These are phyloP conservation scores for Candida golubevii DNA, from an alignment of 805 yeast genomes.

Conservation along the genomic window DNA sequence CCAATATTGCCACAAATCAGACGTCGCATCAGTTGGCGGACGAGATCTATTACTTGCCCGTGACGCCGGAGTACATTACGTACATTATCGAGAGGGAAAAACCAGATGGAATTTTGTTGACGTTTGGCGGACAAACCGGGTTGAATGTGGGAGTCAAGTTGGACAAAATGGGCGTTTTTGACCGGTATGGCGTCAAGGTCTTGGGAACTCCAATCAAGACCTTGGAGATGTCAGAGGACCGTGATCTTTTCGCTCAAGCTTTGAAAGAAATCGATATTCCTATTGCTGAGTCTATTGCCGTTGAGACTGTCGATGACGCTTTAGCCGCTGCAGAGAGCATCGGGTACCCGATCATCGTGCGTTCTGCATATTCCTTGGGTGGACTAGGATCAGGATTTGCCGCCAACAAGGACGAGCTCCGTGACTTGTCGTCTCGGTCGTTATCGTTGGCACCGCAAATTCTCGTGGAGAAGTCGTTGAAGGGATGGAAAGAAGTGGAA, in stretches of 20 bases:
- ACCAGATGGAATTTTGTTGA: slow-evolving; percentile 92
- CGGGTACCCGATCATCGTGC: slow-evolving; percentile 94
- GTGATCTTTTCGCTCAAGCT: slow-evolving; percentile 94
- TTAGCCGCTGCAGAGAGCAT: slow-evolving; percentile 80
- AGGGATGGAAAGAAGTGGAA: slow-evolving; percentile 99
- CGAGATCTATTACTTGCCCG: slow-evolving; percentile 92
- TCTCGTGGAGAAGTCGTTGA: slow-evolving; percentile 90
- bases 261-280: slow-evolving; percentile 93
- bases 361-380: slow-evolving; percentile 96
- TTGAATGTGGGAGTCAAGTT: slow-evolving; percentile 93
- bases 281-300: slow-evolving; percentile 95
- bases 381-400: slow-evolving; percentile 99
- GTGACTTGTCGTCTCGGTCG: slow-evolving; percentile 84
- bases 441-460: slow-evolving; percentile 91
- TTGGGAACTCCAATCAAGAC: slow-evolving; percentile 97
- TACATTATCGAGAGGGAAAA: slow-evolving; percentile 93
- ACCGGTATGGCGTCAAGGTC: slow-evolving; percentile 86
- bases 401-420: slow-evolving; percentile 71
- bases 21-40: slow-evolving; percentile 94
- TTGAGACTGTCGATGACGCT: slow-evolving; percentile 89
- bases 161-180: slow-evolving; percentile 92
- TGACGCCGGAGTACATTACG: slow-evolving; percentile 92
- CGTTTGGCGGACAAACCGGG: slow-evolving; percentile 99
- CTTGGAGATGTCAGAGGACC: slow-evolving; percentile 93
- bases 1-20: slow-evolving; percentile 95